A percentile compares a stretch with the other conserved stretches of the same genome.
phyloP scores from a whole-genome alignment of 2,329 filamentous ascomycete species.

The Dothideomycetes sp. region DNA sequence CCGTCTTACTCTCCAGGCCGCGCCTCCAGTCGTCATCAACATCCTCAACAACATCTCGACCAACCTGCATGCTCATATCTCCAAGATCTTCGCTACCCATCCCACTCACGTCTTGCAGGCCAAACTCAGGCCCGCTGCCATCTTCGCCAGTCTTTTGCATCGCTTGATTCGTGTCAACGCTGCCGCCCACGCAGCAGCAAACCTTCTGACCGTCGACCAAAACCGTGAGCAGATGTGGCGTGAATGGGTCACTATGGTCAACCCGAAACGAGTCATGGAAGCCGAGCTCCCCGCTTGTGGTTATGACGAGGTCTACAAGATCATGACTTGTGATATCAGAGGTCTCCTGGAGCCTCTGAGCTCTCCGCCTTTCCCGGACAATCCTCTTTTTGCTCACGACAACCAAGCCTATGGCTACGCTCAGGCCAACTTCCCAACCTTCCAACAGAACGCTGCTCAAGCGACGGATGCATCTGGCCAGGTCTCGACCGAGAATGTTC shows the following conservation, averaged over 20 bases:
- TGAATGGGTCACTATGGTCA: constrained; percentile 66
- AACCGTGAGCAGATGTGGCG: constrained; percentile 93
- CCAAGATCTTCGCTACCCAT: constrained; percentile 74
- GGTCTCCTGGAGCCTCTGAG: constrained; percentile 60
- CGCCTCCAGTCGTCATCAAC: constrained; percentile 78
- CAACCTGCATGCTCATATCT: constrained; percentile 69
- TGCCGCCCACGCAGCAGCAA: constrained; percentile 86
- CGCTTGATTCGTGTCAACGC: constrained; percentile 86
- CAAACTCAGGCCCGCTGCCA: constrained; percentile 76
- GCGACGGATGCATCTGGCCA: constrained; percentile 20
- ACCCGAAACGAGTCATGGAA: constrained; percentile 48
- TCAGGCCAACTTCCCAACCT: constrained; percentile 36
- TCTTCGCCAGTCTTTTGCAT: constrained; percentile 79
- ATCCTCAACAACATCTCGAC: constrained; percentile 81
- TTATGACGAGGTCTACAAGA: constrained; percentile 48
- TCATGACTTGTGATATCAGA: constrained; percentile 53
- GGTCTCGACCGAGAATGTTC: constrained; percentile 49
- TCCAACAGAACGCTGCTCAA: constrained; percentile 22
- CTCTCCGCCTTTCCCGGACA: constrained; percentile 28
- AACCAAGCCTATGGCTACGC: constrained; percentile 31
- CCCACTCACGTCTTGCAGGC: constrained; percentile 78
- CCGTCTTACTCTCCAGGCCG: constrained; percentile 80
- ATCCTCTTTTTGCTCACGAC: constrained; percentile 27
- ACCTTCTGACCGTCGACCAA: constrained; percentile 79
- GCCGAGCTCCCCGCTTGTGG: constrained; percentile 47